Base-by-base conservation (phyloP, 495 filamentous ascomycete species). In the Penicillium herquei region DNA sequence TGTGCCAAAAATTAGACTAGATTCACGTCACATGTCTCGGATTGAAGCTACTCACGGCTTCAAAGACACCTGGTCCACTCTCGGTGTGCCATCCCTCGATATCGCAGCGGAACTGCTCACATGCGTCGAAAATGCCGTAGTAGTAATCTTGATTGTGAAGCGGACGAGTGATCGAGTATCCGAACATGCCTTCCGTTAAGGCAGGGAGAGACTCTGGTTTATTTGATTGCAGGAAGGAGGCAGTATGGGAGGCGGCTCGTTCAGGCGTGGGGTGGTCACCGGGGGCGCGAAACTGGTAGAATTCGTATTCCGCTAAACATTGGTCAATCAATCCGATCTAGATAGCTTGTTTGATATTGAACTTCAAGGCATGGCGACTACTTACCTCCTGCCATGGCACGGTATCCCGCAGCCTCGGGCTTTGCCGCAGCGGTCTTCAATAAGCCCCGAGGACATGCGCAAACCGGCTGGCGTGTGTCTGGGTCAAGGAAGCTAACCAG, bases 21-120 rank as follows among this genome's bases (percentile, higher is more conserved):
- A n/a, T 21, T 39, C 10, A 2, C 6, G 14, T n/a, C 26, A 48
- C 14, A 3, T 34, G 12, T 30, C 40, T 43, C 50, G 1, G 40
- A 21, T 7, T 21, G 14, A 32, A 37, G 21, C 18, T n/a, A 73
- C 80, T 64, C 59, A 83, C 94, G 33, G 94, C 94, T 75, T 98
- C 94, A 70, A 88, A 98, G 3, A 98, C 94, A 18, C 94, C 94
- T 9, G 94, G 94, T 7, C 94, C 94, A 62, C 86, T 92, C 73
- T 98, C 94, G 8, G 94, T 97, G 70, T 98, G 94, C 94, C 94
- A 98, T 10, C 94, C 91, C 67, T 98, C 94, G 17, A 98, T 86
- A 57, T 84, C 80, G 67, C 91, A 93, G 34, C 82, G 77, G 72
- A 98, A 97, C 34, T 84, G 77, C 55, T 83, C 80, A 71, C 93